A percentile compares a stretch with the other conserved stretches of the same genome.
phyloP scores from a whole-genome alignment of 495 filamentous ascomycete species.

The Antarctomyces pellizariae region DNA sequence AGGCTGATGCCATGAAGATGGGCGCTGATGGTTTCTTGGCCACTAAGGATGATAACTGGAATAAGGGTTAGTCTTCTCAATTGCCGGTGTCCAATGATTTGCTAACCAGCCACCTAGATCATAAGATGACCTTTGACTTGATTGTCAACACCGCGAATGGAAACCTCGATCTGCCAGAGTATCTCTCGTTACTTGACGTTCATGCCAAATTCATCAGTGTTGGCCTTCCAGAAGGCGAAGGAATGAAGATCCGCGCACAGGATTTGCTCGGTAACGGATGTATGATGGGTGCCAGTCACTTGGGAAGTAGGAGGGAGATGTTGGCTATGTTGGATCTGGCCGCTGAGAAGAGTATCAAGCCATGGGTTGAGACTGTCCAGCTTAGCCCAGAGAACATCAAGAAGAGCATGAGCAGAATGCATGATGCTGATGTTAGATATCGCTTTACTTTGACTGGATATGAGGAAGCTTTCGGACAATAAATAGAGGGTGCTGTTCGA shows the following conservation, averaged over 20 bases:
- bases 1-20: conserved; percentile 39
- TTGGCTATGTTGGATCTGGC: conserved; percentile 64
- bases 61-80: too few relatives aligned
- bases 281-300: conserved; percentile 58
- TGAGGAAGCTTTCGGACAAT: conserved; percentile 15
- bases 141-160: conserved; percentile 32
- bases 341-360: conserved; percentile 55
- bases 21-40: conserved; percentile 56
- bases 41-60: conserved; percentile 44
- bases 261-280: conserved; percentile 55
- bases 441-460: conserved; percentile 24
- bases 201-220: conserved; percentile 67
- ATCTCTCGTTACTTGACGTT: conserved; percentile 59
- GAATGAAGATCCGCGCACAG: conserved; percentile 51
- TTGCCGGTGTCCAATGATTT: too few relatives aligned
- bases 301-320: conserved; percentile 64
- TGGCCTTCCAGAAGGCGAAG: conserved; percentile 61
- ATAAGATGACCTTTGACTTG: conserved; percentile 32
- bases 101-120: too few relatives aligned
- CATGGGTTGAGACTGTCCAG: conserved; percentile 57
- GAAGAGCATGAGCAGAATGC: conserved; percentile 39
- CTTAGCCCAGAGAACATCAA: conserved; percentile 47
- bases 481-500: neutral
- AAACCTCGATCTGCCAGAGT: conserved; percentile 34
- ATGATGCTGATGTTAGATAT: conserved; percentile 44